phyloP scores from a whole-genome alignment of 2,329 filamentous ascomycete genomes.

The Didymella sp. region DNA sequence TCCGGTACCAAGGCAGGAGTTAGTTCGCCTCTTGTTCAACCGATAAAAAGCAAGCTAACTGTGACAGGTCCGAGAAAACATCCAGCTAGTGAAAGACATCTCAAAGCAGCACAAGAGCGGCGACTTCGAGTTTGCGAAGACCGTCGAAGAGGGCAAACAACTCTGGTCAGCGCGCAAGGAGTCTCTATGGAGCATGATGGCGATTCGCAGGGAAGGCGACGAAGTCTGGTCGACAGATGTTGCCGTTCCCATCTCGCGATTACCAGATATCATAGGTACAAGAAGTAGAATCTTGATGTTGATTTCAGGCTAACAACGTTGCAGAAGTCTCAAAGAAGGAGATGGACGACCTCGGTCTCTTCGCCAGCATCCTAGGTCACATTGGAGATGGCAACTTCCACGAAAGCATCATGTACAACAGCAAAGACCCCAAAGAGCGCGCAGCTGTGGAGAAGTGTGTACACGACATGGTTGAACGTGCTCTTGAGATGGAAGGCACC shows the following conservation, averaged over 20 bases:
- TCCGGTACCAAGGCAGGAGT: constrained; percentile 75
- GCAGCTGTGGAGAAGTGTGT: constrained; percentile 81
- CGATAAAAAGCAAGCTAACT: constrained; percentile 37
- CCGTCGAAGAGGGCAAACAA: constrained; percentile 61
- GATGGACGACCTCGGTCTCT: constrained; percentile 83
- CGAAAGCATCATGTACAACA: constrained; percentile 87
- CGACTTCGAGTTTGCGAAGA: constrained; percentile 63
- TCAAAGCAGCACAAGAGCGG: constrained; percentile 65
- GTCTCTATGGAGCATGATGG: constrained; percentile 67
- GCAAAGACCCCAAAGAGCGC: constrained; percentile 70
- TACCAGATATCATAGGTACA: constrained; percentile 68
- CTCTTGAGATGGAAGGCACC: constrained; percentile 91
- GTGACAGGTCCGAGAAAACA: constrained; percentile 72
- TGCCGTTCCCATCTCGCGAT: constrained; percentile 65
- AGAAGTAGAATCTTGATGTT: constrained; percentile 2
- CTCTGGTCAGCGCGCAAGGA: constrained; percentile 69
- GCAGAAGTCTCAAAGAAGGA: constrained; percentile 85
- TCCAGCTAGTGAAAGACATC: constrained; percentile 71
- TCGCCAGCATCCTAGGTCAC: constrained; percentile 87
- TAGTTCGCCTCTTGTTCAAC: constrained; percentile 23
- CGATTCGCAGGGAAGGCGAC: constrained; percentile 61
- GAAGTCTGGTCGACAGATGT: constrained; percentile 70
- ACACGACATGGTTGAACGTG: constrained; percentile 88
- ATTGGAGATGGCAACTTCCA: constrained; percentile 96
- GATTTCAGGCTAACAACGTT: not conserved